Evolutionary conservation across 768 basidiomycete genomes (phyloP), one percentile per base, ranked within the genome.

Genomic region (Suillus variegatus): DNA sequence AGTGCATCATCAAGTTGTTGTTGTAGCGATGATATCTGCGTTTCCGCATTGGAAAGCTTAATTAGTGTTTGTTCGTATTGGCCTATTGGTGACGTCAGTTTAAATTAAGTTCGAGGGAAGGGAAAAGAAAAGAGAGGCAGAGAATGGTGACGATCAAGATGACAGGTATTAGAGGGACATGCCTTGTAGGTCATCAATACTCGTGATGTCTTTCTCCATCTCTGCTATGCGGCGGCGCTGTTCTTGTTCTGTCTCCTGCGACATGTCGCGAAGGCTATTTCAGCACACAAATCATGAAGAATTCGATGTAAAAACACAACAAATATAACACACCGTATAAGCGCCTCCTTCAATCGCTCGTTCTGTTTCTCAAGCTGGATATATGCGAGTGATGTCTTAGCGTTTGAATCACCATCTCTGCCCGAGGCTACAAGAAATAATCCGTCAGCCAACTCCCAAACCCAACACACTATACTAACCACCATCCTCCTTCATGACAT

Each of bases 341-440:
- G 82, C 14, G 97, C 97, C 73, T 99, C 97, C 77, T 97, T 98
- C 63, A 99, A 79, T 18, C 97, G 81, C 72, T 95, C 94, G 67
- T 99, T 99, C 73, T 99, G 97, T 75, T 94, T 97, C 80, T 98
- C 96, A 1, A 99, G 87, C 73, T 98, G 97, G 20, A 91, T 84
- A 75, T 89, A 87, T 36, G 86, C 86, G 66, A 92, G 70, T 5
- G 90, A 87, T 68, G 83, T 81, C 71, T 88, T 89, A 7, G 79
- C 79, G 36, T 70, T 78, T 4, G 73, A 72, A 20, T 77, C 74
- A 13, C 68, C 73, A 43, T 72, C 78, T 36, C 75, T 78, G 18
- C 68, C 76, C 16, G 40, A 22, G 20, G 57, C 75, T 76, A 47
- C 9, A 35, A 9, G 16, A n/a, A 16, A 20, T 38, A 41, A 28